Percentiles rank a stretch among this genome's conserved stretches.
These are phyloP conservation scores for Neofusicoccum cordaticola DNA, from an alignment of 2,329 filamentous ascomycete species.

Conservation along the genomic window DNA sequence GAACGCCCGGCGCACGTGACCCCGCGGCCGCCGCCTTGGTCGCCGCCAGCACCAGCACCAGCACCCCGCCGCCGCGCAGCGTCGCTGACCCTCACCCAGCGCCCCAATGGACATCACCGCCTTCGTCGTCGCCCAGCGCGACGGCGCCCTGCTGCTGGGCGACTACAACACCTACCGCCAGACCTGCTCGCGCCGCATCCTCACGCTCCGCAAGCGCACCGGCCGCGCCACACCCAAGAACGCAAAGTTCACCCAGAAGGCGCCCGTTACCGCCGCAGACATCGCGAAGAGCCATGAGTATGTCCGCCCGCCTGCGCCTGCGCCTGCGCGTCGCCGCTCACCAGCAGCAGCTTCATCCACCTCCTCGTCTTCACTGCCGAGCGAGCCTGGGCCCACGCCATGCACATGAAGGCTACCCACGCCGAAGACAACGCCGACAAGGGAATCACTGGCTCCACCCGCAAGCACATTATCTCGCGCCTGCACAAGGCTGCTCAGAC, in stretches of 20 bases:
- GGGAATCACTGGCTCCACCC: slow-evolving; percentile 73
- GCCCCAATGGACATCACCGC: slow-evolving; percentile 80
- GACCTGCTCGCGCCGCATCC: slow-evolving; percentile 75
- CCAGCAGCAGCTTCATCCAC: slow-evolving; percentile 61
- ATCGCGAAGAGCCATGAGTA: slow-evolving; percentile 75
- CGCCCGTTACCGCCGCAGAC: slow-evolving; percentile 69
- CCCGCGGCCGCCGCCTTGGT: background rate
- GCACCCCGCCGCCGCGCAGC: too few relatives aligned
- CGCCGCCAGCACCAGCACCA: too few relatives aligned
- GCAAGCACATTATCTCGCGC: slow-evolving; percentile 85
- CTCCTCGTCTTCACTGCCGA: slow-evolving; percentile 84
- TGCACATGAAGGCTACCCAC: slow-evolving; percentile 86
- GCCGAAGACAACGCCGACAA: slow-evolving; percentile 69
- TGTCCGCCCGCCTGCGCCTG: slow-evolving; percentile 27
- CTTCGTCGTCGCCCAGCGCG: slow-evolving; percentile 74
- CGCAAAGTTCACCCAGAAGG: slow-evolving; percentile 76
- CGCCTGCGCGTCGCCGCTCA: background rate
- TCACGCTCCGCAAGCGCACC: slow-evolving; percentile 80
- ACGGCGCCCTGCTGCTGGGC: slow-evolving; percentile 80
- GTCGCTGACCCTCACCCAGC: too few relatives aligned
- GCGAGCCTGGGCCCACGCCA: slow-evolving; percentile 90
- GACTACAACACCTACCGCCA: slow-evolving; percentile 84
- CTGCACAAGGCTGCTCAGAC: slow-evolving; percentile 74
- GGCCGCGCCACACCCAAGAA: slow-evolving; percentile 80
- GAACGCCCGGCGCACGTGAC: background rate